Percentiles rank a stretch among this genome's conserved stretches.
These are phyloP conservation scores for Corchorus capsularis DNA, from an alignment of 345 rosid genomes.

Conservation along the genomic window DNA sequence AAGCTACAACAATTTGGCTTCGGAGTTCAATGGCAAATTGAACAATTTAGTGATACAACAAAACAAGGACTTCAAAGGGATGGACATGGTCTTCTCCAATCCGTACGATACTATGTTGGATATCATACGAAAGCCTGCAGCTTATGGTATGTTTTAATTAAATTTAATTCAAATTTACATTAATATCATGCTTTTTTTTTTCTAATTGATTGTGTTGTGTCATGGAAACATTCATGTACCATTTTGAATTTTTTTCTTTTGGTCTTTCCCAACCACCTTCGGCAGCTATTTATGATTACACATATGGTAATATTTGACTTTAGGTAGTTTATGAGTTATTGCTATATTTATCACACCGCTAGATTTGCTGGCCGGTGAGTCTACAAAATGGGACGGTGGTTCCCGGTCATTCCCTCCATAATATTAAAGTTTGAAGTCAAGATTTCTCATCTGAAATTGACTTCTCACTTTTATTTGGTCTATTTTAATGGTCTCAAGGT, in stretches of 20 bases:
- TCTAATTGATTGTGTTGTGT: not conserved
- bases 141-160: constrained; percentile 30
- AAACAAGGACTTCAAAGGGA: constrained; percentile 46
- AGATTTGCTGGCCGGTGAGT: not conserved
- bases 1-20: constrained; percentile 46
- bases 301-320: not conserved
- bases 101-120: constrained; percentile 40
- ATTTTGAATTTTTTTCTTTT: not conserved
- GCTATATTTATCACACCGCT: not conserved
- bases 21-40: constrained; percentile 50
- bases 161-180: not conserved
- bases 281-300: not conserved
- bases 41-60: constrained; percentile 31
- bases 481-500: not conserved
- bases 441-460: not conserved
- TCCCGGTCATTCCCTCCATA: not conserved
- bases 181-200: not conserved
- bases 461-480: not conserved
- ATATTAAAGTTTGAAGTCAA: not conserved
- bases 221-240: not conserved
- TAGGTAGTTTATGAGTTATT: not conserved
- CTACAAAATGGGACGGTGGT: not conserved
- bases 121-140: constrained; percentile 42
- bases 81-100: constrained; percentile 44
- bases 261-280: not conserved